Evolutionary conservation across 306 rosid species (phyloP).

Genomic region (Rubus idaeus): DNA sequence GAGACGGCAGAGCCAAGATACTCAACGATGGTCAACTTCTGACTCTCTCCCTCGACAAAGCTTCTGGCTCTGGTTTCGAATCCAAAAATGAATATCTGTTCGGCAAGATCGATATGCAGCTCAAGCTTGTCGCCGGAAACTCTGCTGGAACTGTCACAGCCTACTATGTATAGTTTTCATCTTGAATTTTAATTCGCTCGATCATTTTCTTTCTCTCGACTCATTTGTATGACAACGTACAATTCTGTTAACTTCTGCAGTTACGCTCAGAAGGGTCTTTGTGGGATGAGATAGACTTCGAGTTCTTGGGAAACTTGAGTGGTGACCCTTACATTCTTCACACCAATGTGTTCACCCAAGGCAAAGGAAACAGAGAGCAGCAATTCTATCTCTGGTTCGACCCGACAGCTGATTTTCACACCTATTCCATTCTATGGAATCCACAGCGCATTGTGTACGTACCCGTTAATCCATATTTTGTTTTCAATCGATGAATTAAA

Average conservation of each 20-base stretch:
- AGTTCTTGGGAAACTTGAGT: constrained; percentile 75
- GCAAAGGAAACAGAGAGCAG: constrained; percentile 68
- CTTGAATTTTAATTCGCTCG: neutral
- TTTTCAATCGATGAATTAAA: neutral
- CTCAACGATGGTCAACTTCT: constrained; percentile 47
- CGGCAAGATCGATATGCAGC: constrained; percentile 66
- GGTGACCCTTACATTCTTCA: constrained; percentile 75
- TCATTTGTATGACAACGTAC: neutral
- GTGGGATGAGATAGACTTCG: constrained; percentile 80
- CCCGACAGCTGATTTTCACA: constrained; percentile 62
- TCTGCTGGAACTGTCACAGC: constrained; percentile 79
- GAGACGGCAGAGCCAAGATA: constrained; percentile 54
- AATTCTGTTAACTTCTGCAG: constrained; percentile 23
- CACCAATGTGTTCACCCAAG: constrained; percentile 67
- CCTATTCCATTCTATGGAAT: constrained; percentile 71
- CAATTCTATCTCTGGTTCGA: constrained; percentile 79
- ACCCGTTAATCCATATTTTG: neutral
- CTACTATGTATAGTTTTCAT: constrained; percentile 47
- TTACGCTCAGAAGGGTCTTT: constrained; percentile 58
- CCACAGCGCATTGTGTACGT: constrained; percentile 58
- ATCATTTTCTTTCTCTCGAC: neutral
- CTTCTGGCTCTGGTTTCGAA: constrained; percentile 60
- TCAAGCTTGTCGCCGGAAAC: constrained; percentile 65
- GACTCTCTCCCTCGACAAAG: constrained; percentile 50
- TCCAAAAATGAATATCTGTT: constrained; percentile 54